Percentiles rank a stretch among this genome's conserved stretches.
Evolutionary conservation across 139 green algal species (phyloP).

Genomic region (Mesotaenium endlicherianum): DNA sequence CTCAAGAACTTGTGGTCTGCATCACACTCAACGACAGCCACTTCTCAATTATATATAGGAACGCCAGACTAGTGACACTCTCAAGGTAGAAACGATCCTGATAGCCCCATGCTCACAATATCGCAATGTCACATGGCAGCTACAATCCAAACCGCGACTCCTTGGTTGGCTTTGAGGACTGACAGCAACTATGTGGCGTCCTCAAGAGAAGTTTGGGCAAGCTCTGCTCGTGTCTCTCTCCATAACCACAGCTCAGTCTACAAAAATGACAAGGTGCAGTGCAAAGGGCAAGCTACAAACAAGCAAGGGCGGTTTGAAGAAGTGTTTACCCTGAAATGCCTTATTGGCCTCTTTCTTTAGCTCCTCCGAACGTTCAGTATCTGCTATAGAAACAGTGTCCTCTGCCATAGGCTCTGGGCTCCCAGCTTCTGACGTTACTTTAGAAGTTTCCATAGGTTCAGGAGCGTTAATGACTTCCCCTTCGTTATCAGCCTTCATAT

Average conservation of each 20-base stretch:
- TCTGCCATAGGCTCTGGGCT: no score
- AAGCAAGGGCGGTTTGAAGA: no score
- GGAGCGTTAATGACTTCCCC: no score
- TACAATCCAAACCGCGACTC: background rate
- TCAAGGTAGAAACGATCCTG: background rate
- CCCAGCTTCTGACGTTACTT: no score
- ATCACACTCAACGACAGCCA: background rate
- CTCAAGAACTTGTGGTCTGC: constrained; percentile 66
- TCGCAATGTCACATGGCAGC: background rate
- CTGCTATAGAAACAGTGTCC: background rate
- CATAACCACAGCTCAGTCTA: background rate
- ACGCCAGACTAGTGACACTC: background rate
- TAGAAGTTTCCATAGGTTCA: no score
- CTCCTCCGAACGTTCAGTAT: constrained; percentile 15
- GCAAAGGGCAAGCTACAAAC: no score
- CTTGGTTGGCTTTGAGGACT: background rate
- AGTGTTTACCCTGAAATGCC: constrained; percentile 22
- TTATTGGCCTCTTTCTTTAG: constrained; percentile 14
- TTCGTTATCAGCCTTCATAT: no score
- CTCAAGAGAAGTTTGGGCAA: background rate
- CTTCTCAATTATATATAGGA: constrained; percentile 7
- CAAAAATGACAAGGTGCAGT: no score
- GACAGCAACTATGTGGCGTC: background rate
- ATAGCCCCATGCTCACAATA: background rate
- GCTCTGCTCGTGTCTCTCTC: background rate